Evolutionary conservation across 2,329 filamentous ascomycete genomes (phyloP).

Genomic region (Rhynchosporium secalis): DNA sequence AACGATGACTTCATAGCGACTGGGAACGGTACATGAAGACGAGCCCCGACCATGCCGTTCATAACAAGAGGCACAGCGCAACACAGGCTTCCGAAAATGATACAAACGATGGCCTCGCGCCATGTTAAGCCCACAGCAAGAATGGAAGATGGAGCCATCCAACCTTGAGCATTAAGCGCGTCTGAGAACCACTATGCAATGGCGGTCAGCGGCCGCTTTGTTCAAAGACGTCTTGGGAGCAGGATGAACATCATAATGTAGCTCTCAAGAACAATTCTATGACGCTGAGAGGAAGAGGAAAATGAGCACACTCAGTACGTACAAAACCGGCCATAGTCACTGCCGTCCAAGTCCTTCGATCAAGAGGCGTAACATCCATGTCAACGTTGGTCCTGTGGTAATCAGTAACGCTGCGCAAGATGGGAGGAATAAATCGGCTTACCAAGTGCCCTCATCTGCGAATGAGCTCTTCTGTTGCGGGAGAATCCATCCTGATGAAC

Average conservation of each 20-base stretch:
- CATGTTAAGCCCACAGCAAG: conserved; percentile 48
- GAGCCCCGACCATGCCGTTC: conserved; percentile 49
- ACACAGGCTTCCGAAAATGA: conserved; percentile 61
- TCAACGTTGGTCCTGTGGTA: conserved; percentile 46
- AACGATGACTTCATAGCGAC: conserved; percentile 47
- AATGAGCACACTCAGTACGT: too few relatives aligned
- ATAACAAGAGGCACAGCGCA: conserved; percentile 50
- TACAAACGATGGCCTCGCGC: conserved; percentile 40
- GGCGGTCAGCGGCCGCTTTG: too few relatives aligned
- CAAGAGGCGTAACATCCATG: conserved; percentile 46
- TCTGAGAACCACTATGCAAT: conserved; percentile 44
- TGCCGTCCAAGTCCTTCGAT: conserved; percentile 47
- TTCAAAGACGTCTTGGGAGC: too few relatives aligned
- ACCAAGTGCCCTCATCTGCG: conserved; percentile 42
- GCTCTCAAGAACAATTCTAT: too few relatives aligned
- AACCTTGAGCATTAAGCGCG: conserved; percentile 47
- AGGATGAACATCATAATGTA: too few relatives aligned
- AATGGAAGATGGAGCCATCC: conserved; percentile 49
- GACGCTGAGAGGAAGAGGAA: too few relatives aligned
- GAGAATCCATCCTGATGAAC: conserved; percentile 44
- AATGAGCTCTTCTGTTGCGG: conserved; percentile 44
- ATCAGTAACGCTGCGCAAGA: conserved; percentile 4
- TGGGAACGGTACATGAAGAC: conserved; percentile 48
- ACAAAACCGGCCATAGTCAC: conserved; percentile 45
- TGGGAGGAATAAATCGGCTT: not conserved